Conservation (phyloP, 2,329 filamentous ascomycete genomes). For the Monilinia polystroma region DNA sequence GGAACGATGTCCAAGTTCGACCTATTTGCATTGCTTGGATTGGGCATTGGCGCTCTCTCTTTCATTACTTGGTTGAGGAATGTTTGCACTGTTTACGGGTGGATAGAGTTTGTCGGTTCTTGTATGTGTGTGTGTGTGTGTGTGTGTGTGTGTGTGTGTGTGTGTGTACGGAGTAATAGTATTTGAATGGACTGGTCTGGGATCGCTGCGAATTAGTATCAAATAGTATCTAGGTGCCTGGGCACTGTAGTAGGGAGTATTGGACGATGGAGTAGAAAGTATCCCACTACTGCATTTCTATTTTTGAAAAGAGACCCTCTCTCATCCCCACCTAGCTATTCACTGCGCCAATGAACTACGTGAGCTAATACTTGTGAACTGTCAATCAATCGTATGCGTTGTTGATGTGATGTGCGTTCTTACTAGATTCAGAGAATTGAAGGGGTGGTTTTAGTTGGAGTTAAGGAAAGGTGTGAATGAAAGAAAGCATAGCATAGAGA, state of each 20-base stretch:
- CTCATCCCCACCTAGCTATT: neutral
- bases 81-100: too few species aligned
- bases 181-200: neutral
- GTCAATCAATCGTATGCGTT: neutral
- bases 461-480: too few species aligned
- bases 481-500: too few species aligned
- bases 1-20: neutral
- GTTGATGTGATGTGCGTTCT: too few species aligned
- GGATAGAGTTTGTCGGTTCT: too few species aligned
- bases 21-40: neutral
- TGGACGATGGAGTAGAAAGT: neutral
- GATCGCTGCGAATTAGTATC: neutral
- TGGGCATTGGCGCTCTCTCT: neutral
- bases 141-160: neutral
- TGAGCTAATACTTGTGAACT: neutral
- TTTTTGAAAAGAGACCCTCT: constrained; percentile 4
- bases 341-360: constrained; percentile 7
- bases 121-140: too few species aligned
- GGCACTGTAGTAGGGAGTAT: neutral
- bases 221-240: too few species aligned
- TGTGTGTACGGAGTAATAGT: neutral
- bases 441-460: too few species aligned
- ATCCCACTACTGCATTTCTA: constrained; percentile 5
- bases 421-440: too few species aligned
- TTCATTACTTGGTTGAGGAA: too few species aligned